These are phyloP conservation scores for Sarocladiaceae sp. DNA, from an alignment of 2,329 filamentous ascomycete genomes.

Conservation along the genomic window DNA sequence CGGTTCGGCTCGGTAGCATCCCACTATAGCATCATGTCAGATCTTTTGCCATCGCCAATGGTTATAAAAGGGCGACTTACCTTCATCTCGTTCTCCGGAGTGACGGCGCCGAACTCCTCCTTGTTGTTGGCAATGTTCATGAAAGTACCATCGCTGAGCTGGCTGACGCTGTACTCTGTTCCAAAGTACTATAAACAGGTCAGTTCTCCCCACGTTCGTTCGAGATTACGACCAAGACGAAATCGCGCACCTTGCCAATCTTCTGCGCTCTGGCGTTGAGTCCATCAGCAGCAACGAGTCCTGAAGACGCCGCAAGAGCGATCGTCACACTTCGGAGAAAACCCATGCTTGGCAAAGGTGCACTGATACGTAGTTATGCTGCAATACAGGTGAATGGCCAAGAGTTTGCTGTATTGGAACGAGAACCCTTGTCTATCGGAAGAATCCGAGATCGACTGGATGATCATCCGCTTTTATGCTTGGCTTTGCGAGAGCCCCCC, in stretches of 20 bases:
- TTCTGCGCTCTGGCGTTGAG: conserved; percentile 7
- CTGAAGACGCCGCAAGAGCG: conserved; percentile 7
- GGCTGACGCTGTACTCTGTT: conserved; percentile 57
- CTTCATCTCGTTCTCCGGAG: conserved; percentile 59
- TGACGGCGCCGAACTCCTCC: conserved; percentile 60
- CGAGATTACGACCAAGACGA: background rate
- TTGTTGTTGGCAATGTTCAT: conserved; percentile 48
- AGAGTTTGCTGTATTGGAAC: background rate
- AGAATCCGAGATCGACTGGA: conserved; percentile 6
- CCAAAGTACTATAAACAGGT: conserved; percentile 50
- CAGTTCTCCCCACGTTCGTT: background rate
- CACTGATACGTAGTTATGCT: too few species aligned
- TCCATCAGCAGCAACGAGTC: conserved; percentile 1
- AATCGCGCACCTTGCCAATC: conserved; percentile 3
- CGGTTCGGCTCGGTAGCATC: conserved; percentile 55
- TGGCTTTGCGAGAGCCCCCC: background rate
- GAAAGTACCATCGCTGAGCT: conserved; percentile 51
- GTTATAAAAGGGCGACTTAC: background rate
- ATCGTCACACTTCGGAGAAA: conserved; percentile 3
- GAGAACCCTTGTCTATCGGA: conserved; percentile 1
- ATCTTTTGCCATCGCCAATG: background rate
- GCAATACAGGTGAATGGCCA: background rate
- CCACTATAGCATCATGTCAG: conserved; percentile 36
- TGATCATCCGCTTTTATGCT: conserved; percentile 4
- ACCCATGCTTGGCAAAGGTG: conserved; percentile 2